phyloP scores from a whole-genome alignment of 805 yeast species.

The Blastobotrys parvus region DNA sequence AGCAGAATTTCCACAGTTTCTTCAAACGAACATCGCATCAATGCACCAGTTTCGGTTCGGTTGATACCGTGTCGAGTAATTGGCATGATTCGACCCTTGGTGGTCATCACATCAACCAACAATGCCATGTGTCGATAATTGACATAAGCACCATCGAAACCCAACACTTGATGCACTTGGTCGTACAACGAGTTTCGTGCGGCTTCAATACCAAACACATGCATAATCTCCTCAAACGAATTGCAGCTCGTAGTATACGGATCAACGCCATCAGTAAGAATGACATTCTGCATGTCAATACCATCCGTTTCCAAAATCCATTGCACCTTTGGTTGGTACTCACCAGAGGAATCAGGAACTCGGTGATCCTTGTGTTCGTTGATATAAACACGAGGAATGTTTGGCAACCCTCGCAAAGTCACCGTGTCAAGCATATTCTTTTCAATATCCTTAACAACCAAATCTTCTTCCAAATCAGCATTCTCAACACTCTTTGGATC shows the following conservation, averaged over 20 bases:
- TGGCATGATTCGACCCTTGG: slow-evolving; percentile 97
- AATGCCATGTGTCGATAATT: slow-evolving; percentile 98
- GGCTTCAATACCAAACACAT: slow-evolving; percentile 97
- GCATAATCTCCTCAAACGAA: slow-evolving; percentile 90
- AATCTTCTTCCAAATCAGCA: slow-evolving; percentile 93
- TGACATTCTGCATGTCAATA: slow-evolving; percentile 88
- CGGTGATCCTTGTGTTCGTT: slow-evolving; percentile 33
- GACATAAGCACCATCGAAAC: slow-evolving; percentile 99
- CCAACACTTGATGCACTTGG: slow-evolving; percentile 94
- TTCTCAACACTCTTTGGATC: slow-evolving; percentile 91
- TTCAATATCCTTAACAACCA: slow-evolving; percentile 88
- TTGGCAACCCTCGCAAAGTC: slow-evolving; percentile 91
- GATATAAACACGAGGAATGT: slow-evolving; percentile 77
- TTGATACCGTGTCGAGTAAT: slow-evolving; percentile 99
- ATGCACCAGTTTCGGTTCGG: slow-evolving; percentile 97
- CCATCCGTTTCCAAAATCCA: slow-evolving; percentile 99
- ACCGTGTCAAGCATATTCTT: slow-evolving; percentile 94
- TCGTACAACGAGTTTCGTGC: slow-evolving; percentile 89
- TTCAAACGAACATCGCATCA: slow-evolving; percentile 98
- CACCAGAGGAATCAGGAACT: slow-evolving; percentile 60
- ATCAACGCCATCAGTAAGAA: slow-evolving; percentile 93
- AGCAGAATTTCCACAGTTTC: slow-evolving; percentile 96
- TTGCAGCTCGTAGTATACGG: slow-evolving; percentile 85
- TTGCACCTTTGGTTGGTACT: slow-evolving; percentile 79
- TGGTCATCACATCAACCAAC: slow-evolving; percentile 96